These are phyloP conservation scores for Termitomyces titanicus DNA, from an alignment of 768 basidiomycete species.

Conservation along the genomic window DNA sequence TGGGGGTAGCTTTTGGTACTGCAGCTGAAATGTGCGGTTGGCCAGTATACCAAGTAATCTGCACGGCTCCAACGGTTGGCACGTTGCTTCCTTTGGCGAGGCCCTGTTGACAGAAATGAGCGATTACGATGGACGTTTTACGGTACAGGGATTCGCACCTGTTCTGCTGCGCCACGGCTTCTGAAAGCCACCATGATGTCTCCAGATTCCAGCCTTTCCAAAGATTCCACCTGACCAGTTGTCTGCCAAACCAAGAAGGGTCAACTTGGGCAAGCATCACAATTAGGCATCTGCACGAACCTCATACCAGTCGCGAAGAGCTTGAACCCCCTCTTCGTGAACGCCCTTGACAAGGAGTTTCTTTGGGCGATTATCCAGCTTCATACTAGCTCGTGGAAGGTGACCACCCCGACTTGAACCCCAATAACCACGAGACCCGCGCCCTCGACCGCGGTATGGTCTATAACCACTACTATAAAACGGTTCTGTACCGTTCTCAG, in stretches of 20 bases:
- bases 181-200: conserved; percentile 68
- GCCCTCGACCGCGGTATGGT: conserved; percentile 67
- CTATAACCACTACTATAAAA: conserved; percentile 45
- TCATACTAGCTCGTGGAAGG: conserved; percentile 70
- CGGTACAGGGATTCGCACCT: conserved; percentile 37
- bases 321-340: conserved; percentile 44
- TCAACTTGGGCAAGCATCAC: conserved; percentile 1
- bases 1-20: conserved; percentile 15
- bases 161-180: conserved; percentile 71
- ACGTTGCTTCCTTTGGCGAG: conserved; percentile 69
- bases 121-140: not conserved
- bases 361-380: conserved; percentile 86
- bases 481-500: conserved; percentile 41
- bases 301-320: conserved; percentile 83
- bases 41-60: conserved; percentile 62
- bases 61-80: conserved; percentile 60
- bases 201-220: conserved; percentile 51
- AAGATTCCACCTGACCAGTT: conserved; percentile 65
- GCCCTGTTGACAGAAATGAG: conserved; percentile 41
- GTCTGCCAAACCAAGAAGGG: conserved; percentile 36
- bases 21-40: conserved; percentile 19
- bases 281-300: conserved; percentile 30
- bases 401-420: conserved; percentile 59
- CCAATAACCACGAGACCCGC: conserved; percentile 60
- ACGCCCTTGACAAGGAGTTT: conserved; percentile 74